Conservation (phyloP, 2,329 filamentous ascomycete genomes). For the Monilinia fructicola region DNA sequence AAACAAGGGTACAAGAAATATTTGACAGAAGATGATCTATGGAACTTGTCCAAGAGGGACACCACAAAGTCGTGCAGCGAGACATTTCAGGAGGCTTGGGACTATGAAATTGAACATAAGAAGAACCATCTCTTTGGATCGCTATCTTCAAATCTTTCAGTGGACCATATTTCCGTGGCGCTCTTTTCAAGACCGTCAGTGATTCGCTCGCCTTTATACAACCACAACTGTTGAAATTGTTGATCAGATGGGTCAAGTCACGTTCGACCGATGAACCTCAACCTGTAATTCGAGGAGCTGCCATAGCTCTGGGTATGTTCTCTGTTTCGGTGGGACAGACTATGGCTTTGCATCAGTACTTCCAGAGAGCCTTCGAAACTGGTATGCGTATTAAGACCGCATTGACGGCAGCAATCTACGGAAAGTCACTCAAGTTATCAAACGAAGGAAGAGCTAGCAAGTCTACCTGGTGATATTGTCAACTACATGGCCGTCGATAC, state of each 20-base stretch:
- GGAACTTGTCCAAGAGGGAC: conserved; percentile 82
- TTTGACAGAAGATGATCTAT: conserved; percentile 91
- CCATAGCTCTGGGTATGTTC: conserved; percentile 93
- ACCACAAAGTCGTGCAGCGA: conserved; percentile 72
- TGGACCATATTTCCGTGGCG: conserved; percentile 76
- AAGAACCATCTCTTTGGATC: conserved; percentile 79
- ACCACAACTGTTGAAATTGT: conserved; percentile 79
- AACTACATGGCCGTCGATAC: conserved; percentile 99
- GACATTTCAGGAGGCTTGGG: conserved; percentile 74
- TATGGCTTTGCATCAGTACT: conserved; percentile 92
- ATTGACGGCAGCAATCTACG: conserved; percentile 86
- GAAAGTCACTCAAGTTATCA: conserved; percentile 84
- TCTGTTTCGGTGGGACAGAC: conserved; percentile 82
- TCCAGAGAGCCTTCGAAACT: conserved; percentile 89
- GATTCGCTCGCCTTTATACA: conserved; percentile 85
- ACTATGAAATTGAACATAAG: conserved; percentile 65
- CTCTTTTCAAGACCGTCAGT: conserved; percentile 85
- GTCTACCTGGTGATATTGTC: conserved; percentile 94
- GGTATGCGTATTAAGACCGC: conserved; percentile 96
- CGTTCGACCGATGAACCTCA: conserved; percentile 65
- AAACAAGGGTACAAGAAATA: conserved; percentile 88
- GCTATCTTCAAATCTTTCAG: conserved; percentile 83
- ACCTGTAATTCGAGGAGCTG: conserved; percentile 78
- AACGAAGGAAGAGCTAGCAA: conserved; percentile 89
- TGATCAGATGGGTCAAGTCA: conserved; percentile 83